Base-by-base conservation (phyloP, 1,284 basidiomycete species). In the Apiotrichum domesticum region DNA sequence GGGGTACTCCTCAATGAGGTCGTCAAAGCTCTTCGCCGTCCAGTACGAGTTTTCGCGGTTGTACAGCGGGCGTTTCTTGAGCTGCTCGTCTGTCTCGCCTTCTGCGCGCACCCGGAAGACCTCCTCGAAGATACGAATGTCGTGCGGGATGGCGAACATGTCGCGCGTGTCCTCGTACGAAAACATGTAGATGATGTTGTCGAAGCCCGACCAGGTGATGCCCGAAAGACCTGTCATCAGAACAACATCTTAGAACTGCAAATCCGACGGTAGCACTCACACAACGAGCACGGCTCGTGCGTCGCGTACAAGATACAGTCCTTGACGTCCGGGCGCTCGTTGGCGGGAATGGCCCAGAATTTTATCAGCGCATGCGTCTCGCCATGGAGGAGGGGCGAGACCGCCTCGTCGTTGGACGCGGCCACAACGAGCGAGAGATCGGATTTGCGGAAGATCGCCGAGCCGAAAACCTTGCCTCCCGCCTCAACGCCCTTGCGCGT, bases 271-370 rank as follows among this genome's bases (percentile, higher is more conserved):
- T 2, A 11, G 14, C 1, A 66, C 66, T 47, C 51, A 68, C 67
- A 69, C 10, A 69, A 51, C 4, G 67, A 69, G 48, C 67, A 69
- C 15, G 67, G 67, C 52, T 69, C 67, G 39, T 69, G 67, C 10
- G 67, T 69, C 3, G 67, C 64, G 50, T 62, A 66, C 56, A 69
- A 69, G 39, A 69, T 44, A 47, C 67, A 69, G 35, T 69, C 67
- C 44, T 55, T 62, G 2, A 62, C 47, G 13, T 45, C 35, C 3
- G 67, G 67, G 40, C 64, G 55, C 29, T 34, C 34, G 3, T 51
- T 55, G 13, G 40, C 11, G 3, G 65, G 63, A 3, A 69, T 32
- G 6, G 56, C 60, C 40, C 63, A 69, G 46, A 67, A 69, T 35
- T 65, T 60, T 48, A 66, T 64, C 39, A 69, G 63, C 35, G 62